Evolutionary conservation across 2,329 filamentous ascomycete genomes (phyloP).

Genomic region (Colletotrichum noveboracense): DNA sequence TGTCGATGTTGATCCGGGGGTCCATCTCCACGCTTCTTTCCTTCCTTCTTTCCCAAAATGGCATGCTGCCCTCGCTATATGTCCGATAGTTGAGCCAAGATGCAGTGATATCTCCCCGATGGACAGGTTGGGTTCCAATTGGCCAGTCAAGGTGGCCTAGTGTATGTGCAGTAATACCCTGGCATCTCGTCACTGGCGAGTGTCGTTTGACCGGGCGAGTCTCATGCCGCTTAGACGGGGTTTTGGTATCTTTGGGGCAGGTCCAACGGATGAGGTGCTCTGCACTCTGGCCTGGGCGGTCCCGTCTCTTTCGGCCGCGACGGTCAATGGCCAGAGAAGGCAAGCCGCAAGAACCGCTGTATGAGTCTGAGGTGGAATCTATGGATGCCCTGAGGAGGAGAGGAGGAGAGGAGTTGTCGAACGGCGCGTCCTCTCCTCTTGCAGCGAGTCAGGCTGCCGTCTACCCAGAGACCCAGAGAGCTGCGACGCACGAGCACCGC

Average conservation of each 20-base stretch:
- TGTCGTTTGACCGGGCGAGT: not conserved
- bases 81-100: not conserved
- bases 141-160: not conserved
- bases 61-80: not conserved
- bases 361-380: not conserved
- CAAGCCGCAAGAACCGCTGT: not conserved
- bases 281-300: not conserved
- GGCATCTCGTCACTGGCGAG: not conserved
- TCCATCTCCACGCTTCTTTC: not conserved
- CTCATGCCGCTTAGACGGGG: not conserved
- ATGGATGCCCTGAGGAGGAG: not conserved
- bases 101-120: not conserved
- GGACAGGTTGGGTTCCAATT: not conserved
- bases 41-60: not conserved
- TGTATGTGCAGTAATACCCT: not conserved
- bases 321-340: not conserved
- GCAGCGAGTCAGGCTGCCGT: constrained; percentile 6
- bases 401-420: not conserved
- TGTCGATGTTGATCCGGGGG: not conserved
- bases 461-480: not conserved
- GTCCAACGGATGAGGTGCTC: not conserved
- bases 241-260: not conserved
- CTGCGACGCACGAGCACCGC: not conserved
- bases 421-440: not conserved
- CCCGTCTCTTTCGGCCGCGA: not conserved